Evolutionary conservation across 2,329 filamentous ascomycete genomes (phyloP).

Genomic region (Drechslera avenae): DNA sequence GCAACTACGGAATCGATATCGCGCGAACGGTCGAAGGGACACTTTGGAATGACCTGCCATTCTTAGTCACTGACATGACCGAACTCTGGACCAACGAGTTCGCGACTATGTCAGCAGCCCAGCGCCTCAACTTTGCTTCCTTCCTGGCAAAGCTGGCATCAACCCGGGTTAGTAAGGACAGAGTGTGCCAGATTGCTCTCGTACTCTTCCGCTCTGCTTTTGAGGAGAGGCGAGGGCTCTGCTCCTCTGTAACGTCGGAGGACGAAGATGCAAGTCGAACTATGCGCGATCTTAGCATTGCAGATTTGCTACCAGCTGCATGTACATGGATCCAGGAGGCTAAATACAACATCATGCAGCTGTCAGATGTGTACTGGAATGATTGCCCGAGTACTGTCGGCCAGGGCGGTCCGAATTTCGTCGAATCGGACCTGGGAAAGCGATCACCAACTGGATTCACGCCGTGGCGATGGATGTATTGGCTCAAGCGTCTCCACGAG

Average conservation of each 20-base stretch:
- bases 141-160: constrained; percentile 16
- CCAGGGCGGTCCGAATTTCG: constrained; percentile 7
- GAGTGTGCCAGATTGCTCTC: constrained; percentile 9
- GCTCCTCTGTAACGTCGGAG: neutral
- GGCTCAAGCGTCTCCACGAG: constrained; percentile 17
- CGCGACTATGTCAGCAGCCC: constrained; percentile 6
- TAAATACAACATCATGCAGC: constrained; percentile 5
- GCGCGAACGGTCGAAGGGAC: constrained; percentile 16
- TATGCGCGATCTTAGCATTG: constrained; percentile 1
- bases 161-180: constrained; percentile 9
- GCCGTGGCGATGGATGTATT: constrained; percentile 15
- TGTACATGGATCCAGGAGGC: constrained; percentile 14
- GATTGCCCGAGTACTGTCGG: constrained; percentile 10
- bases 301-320: constrained; percentile 7
- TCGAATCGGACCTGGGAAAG: constrained; percentile 10
- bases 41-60: constrained; percentile 17
- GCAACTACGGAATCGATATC: constrained; percentile 16
- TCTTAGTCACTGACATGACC: constrained; percentile 16
- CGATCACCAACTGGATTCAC: constrained; percentile 16
- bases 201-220: constrained; percentile 9
- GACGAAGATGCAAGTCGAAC: constrained; percentile 3
- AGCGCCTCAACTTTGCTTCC: constrained; percentile 12
- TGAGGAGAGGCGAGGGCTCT: constrained; percentile 1
- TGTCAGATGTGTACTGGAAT: constrained; percentile 8
- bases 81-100: constrained; percentile 12